Evolutionary conservation across 2,329 filamentous ascomycete species (phyloP).

Genomic region (Sporothrix luriei): DNA sequence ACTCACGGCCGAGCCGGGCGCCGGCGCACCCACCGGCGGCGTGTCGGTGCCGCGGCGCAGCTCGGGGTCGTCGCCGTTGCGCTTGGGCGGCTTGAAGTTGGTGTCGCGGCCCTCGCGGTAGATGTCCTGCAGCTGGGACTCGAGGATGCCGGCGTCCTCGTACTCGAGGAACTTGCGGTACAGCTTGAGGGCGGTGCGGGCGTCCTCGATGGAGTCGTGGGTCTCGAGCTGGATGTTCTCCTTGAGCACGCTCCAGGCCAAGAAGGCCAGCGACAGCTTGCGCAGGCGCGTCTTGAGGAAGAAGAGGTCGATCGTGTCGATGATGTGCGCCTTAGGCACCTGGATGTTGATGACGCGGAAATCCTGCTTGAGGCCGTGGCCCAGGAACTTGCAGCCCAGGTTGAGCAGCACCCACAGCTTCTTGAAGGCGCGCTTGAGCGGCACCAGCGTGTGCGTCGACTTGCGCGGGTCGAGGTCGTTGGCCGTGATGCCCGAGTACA

Average conservation of each 20-base stretch:
- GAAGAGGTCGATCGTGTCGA: constrained; percentile 92
- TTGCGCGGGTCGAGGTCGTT: constrained; percentile 79
- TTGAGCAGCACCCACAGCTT: constrained; percentile 97
- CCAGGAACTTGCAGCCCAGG: constrained; percentile 88
- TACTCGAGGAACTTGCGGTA: constrained; percentile 91
- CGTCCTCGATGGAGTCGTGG: constrained; percentile 96
- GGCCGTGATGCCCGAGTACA: constrained; percentile 86
- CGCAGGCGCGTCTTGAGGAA: constrained; percentile 78
- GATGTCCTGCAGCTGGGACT: constrained; percentile 83
- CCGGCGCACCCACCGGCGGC: constrained; percentile 48
- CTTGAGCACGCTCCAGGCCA: constrained; percentile 87
- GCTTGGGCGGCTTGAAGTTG: constrained; percentile 56
- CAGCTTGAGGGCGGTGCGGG: constrained; percentile 82
- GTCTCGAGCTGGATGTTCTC: constrained; percentile 91
- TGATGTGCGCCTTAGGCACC: constrained; percentile 83
- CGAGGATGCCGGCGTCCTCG: constrained; percentile 78
- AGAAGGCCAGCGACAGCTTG: constrained; percentile 86
- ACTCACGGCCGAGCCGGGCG: constrained; percentile 16
- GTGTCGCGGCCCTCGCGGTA: constrained; percentile 59
- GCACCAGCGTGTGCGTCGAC: constrained; percentile 80
- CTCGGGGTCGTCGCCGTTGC: constrained; percentile 47
- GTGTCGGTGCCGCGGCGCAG: constrained; percentile 47
- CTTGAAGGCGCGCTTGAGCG: constrained; percentile 92
- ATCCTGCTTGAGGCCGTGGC: constrained; percentile 90
- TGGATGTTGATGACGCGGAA: constrained; percentile 99